Evolutionary conservation across 2,329 filamentous ascomycete genomes (phyloP).

Genomic region (Hymenoscyphus infarciens): DNA sequence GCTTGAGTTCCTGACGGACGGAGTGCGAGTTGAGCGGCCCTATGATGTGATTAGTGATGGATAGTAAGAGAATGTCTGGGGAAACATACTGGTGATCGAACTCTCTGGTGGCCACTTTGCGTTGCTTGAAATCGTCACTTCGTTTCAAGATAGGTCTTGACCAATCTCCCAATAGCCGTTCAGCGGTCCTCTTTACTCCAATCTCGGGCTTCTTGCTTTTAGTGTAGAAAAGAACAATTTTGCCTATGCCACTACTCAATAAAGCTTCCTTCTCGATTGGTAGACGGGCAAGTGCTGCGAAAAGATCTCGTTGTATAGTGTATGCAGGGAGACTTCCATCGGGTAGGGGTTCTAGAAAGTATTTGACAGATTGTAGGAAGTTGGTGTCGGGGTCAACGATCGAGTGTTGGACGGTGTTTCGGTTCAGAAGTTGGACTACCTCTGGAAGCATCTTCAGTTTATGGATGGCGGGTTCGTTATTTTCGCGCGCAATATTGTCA

Average conservation of each 20-base stretch:
- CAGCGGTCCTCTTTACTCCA: constrained; percentile 88
- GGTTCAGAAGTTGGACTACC: constrained; percentile 82
- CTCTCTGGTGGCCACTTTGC: constrained; percentile 60
- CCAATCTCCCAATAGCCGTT: constrained; percentile 92
- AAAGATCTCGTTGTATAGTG: constrained; percentile 94
- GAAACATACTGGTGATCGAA: constrained; percentile 58
- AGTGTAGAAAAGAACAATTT: constrained; percentile 95
- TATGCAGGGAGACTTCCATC: constrained; percentile 94
- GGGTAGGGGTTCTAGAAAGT: constrained; percentile 93
- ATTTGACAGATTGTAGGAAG: constrained; percentile 89
- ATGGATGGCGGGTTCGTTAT: constrained; percentile 77
- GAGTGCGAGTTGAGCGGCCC: constrained; percentile 35
- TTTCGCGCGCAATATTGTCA: constrained; percentile 78
- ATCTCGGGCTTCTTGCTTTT: constrained; percentile 87
- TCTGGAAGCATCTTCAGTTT: constrained; percentile 93
- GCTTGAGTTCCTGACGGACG: constrained; percentile 32
- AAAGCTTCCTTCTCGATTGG: constrained; percentile 90
- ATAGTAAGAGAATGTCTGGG: background rate
- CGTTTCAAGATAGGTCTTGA: constrained; percentile 90
- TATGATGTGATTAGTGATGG: constrained; percentile 21
- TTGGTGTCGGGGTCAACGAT: constrained; percentile 94
- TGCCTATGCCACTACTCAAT: constrained; percentile 88
- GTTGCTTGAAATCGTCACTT: constrained; percentile 92
- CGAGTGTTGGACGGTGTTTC: constrained; percentile 78
- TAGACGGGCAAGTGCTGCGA: constrained; percentile 72